A percentile compares a stretch with the other conserved stretches of the same genome.
Conservation (phyloP, 805 yeast species). For the Vanderwaltozyma polyspora region DNA sequence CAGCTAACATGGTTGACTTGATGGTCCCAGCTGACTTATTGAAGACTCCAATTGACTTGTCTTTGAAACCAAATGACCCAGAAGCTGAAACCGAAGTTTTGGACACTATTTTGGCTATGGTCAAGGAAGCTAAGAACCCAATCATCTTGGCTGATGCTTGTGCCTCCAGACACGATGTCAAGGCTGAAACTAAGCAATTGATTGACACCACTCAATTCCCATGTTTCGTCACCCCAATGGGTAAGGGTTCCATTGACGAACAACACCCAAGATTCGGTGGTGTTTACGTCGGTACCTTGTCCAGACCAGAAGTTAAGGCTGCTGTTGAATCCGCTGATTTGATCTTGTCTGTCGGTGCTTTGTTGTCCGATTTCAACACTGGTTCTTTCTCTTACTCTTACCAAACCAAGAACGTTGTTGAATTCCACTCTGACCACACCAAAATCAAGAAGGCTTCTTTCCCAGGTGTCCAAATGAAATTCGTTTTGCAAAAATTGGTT, state of each 20-base stretch:
- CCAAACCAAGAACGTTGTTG: conserved; percentile 63
- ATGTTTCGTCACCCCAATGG: conserved; percentile 82
- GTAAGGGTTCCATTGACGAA: conserved; percentile 72
- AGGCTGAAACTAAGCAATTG: conserved; percentile 49
- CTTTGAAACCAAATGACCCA: conserved; percentile 44
- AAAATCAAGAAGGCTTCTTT: conserved; percentile 59
- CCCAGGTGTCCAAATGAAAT: conserved; percentile 65
- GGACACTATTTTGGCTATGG: conserved; percentile 38
- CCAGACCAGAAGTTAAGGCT: conserved; percentile 59
- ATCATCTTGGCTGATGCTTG: conserved; percentile 78
- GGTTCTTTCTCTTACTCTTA: conserved; percentile 75
- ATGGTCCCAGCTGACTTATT: conserved; percentile 46
- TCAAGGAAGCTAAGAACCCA: conserved; percentile 54
- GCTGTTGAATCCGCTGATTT: conserved; percentile 67
- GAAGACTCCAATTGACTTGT: conserved; percentile 53
- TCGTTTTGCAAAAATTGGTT: conserved; percentile 36
- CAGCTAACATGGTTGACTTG: conserved; percentile 68
- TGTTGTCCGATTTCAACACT: conserved; percentile 81
- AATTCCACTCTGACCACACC: conserved; percentile 68
- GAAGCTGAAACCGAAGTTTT: conserved; percentile 57
- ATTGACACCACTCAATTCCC: conserved; percentile 67
- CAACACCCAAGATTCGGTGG: conserved; percentile 67
- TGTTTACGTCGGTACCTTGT: conserved; percentile 74
- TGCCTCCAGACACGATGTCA: conserved; percentile 65
- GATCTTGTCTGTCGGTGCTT: conserved; percentile 68